Evolutionary conservation across 495 filamentous ascomycete species (phyloP).

Genomic region (Aspergillus saccharolyticus): DNA sequence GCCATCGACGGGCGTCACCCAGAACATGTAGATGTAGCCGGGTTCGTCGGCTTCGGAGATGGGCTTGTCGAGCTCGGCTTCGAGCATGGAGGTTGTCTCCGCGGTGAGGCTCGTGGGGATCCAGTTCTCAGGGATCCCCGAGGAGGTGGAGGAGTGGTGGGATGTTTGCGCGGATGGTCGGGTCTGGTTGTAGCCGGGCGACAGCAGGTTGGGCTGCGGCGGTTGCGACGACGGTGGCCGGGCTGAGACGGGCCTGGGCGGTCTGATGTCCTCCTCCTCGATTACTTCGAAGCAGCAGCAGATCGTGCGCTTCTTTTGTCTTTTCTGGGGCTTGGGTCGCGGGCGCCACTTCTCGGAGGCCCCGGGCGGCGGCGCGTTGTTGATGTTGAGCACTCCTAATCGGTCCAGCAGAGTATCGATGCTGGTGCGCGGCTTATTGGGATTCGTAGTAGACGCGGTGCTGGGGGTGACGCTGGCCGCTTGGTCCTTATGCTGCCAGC

Average conservation of each 20-base stretch:
- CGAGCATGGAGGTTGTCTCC: constrained; percentile 58
- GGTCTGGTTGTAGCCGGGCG: constrained; percentile 4
- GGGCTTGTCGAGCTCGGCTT: constrained; percentile 77
- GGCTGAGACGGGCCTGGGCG: constrained; percentile 6
- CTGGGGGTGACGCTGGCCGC: constrained; percentile 37
- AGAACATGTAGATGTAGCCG: constrained; percentile 98
- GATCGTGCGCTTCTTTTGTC: constrained; percentile 16
- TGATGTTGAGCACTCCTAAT: constrained; percentile 64
- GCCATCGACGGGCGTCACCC: constrained; percentile 60
- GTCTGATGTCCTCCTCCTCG: constrained; percentile 16
- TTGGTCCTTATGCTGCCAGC: constrained; percentile 94
- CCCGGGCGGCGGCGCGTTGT: constrained; percentile 27
- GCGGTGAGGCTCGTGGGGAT: constrained; percentile 61
- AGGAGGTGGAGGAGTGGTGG: constrained; percentile 7
- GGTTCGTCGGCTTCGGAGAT: constrained; percentile 72
- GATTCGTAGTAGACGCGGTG: constrained; percentile 17
- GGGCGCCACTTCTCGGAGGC: constrained; percentile 10
- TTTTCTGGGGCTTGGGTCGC: constrained; percentile 19
- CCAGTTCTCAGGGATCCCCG: constrained; percentile 47
- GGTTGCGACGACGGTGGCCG: not conserved
- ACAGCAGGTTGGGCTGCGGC: constrained; percentile 12
- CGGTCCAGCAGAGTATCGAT: constrained; percentile 78
- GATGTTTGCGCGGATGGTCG: constrained; percentile 5
- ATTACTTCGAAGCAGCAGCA: constrained; percentile 39
- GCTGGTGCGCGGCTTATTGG: constrained; percentile 59